Evolutionary conservation across 257 asterid species (phyloP), one percentile per base, ranked within the genome.

Genomic region (Solanum peruvianum): DNA sequence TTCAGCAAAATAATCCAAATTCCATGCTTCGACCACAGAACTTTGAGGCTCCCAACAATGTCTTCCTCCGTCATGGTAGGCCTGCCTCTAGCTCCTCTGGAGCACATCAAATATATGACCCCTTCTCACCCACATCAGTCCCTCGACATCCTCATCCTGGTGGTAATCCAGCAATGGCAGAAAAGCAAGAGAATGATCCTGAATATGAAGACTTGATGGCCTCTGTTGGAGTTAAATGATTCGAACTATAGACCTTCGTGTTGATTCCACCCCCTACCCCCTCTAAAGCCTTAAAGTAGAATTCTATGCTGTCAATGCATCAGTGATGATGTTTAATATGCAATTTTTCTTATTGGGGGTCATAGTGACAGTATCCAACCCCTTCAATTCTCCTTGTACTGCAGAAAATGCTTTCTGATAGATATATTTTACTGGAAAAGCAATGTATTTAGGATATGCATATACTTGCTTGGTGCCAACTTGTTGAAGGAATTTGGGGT

Each of bases 171-270:
- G 90, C 90, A 75, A 93, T 89, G 88, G 86, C 41, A 77, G 95
- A 84, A 70, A 91, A 88, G 16, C 88, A 88, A 86, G 98, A 94
- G 88, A 93, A 44, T 86, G 98, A 93, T 89, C 94, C 98, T 45
- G 98, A 96, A 91, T 96, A 94, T 15, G 97, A 94, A 42, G 96
- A 94, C 87, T 90, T 96, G 90, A 94, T 96, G 97, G 96, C 95
- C 49, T 96, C 98, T 33, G 98, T 94, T 15, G 95, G 98, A 86
- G 98, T 94, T 41, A 89, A 95, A 85, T 93, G 91, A 95, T 88
- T 87, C 83, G 87, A 67, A 72, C 80, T 29, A 9, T 62, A 12
- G 64, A 71, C 31, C 42, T 69, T 25, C 39, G 16, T 16, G 67
- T 80, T 80, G 85, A 80, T 16, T 5, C 2, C 12, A 7, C 11